Percentiles rank a stretch among this genome's conserved stretches.
These are phyloP conservation scores for Apostasia ramifera DNA, from an alignment of 106 monocot genomes.

Conservation along the genomic window DNA sequence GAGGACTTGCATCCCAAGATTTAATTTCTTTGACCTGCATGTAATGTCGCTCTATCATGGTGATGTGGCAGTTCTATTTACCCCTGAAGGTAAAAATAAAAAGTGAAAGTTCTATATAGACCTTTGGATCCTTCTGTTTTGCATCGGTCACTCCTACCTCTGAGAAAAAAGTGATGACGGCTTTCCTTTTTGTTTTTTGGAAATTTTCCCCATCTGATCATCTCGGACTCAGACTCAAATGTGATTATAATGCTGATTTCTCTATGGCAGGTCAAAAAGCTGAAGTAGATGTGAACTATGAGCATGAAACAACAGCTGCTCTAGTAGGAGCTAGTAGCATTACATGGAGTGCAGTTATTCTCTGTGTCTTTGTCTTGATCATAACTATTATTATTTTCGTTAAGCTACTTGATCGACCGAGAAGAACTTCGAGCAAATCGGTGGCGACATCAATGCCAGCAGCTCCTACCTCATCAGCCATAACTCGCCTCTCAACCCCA, in stretches of 20 bases:
- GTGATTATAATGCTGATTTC: neutral
- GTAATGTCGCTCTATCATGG: no score
- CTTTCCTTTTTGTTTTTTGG: no score
- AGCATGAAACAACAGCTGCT: constrained; percentile 15
- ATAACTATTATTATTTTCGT: constrained; percentile 45
- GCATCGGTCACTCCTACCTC: no score
- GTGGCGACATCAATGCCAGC: constrained; percentile 5
- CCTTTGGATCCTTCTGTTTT: no score
- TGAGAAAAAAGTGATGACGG: no score
- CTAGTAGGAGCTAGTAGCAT: constrained; percentile 3
- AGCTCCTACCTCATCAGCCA: constrained; percentile 1
- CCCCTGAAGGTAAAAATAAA: no score
- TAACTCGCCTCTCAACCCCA: constrained; percentile 10
- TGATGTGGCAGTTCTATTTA: no score
- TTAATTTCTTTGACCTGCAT: no score
- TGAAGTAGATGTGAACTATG: constrained; percentile 54
- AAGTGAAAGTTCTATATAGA: no score
- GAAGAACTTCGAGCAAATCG: neutral
- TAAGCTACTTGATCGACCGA: constrained; percentile 53
- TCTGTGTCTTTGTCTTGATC: constrained; percentile 31
- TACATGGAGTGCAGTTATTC: constrained; percentile 34
- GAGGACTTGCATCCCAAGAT: no score
- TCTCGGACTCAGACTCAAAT: neutral
- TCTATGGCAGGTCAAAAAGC: constrained; percentile 56
- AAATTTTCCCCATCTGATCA: neutral